Evolutionary conservation across 805 yeast species (phyloP).

Genomic region (Jamesozyma rosinii): DNA sequence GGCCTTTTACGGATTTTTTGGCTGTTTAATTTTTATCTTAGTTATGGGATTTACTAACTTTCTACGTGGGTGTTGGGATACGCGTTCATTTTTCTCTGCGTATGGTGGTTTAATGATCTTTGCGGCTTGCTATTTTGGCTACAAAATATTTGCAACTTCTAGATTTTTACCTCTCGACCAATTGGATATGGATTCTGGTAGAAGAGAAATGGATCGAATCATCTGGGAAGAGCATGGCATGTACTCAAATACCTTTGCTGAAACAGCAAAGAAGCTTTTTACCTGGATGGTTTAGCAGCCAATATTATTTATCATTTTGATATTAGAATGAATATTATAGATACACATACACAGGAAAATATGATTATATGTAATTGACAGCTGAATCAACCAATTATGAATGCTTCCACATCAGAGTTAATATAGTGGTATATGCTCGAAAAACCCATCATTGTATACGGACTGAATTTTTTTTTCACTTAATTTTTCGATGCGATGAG

Average conservation of each 20-base stretch:
- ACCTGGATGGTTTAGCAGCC: not conserved
- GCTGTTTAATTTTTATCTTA: conserved; percentile 42
- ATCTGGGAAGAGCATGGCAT: conserved; percentile 69
- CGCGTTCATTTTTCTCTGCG: conserved; percentile 52
- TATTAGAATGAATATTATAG: too few species aligned
- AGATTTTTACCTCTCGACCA: conserved; percentile 61
- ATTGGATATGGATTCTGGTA: conserved; percentile 72
- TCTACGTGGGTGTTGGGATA: conserved; percentile 49
- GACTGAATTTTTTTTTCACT: not conserved
- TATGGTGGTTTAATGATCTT: conserved; percentile 55
- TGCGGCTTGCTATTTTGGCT: conserved; percentile 41
- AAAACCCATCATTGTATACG: not conserved
- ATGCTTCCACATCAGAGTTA: not conserved
- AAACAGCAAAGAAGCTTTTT: not conserved
- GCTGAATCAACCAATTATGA: too few species aligned
- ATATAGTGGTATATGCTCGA: too few species aligned
- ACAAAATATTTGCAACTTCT: conserved; percentile 53
- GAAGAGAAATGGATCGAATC: conserved; percentile 72
- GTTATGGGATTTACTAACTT: conserved; percentile 58
- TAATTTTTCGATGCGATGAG: conserved; percentile 2
- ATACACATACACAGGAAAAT: too few species aligned
- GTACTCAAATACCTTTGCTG: conserved; percentile 11
- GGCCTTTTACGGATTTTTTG: conserved; percentile 53
- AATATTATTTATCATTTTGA: too few species aligned
- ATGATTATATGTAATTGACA: too few species aligned